Conservation (phyloP, 1,139 yeast genomes). For the Geotrichum carabidarum region DNA sequence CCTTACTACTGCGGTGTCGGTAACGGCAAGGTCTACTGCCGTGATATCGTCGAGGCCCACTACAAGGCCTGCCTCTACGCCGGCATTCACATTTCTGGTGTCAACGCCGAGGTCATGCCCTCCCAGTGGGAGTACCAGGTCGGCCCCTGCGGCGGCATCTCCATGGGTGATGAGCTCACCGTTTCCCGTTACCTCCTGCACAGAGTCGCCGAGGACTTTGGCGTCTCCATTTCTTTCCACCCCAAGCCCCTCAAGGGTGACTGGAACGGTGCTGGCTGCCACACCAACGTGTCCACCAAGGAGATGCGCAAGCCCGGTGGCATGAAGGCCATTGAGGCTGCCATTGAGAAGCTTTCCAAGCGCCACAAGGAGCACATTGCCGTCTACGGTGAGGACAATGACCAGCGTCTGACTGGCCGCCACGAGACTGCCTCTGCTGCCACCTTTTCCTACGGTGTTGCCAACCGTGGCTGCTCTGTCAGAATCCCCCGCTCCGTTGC, state of each 20-base stretch:
- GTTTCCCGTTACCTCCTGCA: slow-evolving; percentile 86
- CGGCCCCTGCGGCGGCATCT: slow-evolving; percentile 93
- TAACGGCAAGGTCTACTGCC: slow-evolving; percentile 94
- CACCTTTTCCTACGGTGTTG: slow-evolving; percentile 91
- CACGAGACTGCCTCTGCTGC: slow-evolving; percentile 97
- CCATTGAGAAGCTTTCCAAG: slow-evolving; percentile 87
- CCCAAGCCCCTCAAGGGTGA: slow-evolving; percentile 98
- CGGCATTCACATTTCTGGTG: slow-evolving; percentile 87
- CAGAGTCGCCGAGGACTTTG: slow-evolving; percentile 97
- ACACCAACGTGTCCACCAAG: slow-evolving; percentile 93
- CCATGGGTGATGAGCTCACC: slow-evolving; percentile 97
- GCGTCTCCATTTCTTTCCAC: slow-evolving; percentile 96
- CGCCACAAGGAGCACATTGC: slow-evolving; percentile 96
- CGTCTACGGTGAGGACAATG: slow-evolving; percentile 93
- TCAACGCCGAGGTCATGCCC: slow-evolving; percentile 99
- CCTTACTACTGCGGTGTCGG: slow-evolving; percentile 99
- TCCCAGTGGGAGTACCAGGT: slow-evolving; percentile 99
- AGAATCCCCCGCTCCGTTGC: slow-evolving; percentile 99
- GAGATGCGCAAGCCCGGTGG: slow-evolving; percentile 93
- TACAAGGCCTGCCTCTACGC: slow-evolving; percentile 95
- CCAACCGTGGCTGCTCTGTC: slow-evolving; percentile 98
- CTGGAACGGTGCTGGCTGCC: slow-evolving; percentile 99
- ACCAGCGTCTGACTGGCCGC: slow-evolving; percentile 90
- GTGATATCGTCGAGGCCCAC: slow-evolving; percentile 98
- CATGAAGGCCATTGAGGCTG: slow-evolving; percentile 86